Base-by-base conservation (phyloP, 148 eudicot genomes). In the Dysphania ambrosioides region DNA sequence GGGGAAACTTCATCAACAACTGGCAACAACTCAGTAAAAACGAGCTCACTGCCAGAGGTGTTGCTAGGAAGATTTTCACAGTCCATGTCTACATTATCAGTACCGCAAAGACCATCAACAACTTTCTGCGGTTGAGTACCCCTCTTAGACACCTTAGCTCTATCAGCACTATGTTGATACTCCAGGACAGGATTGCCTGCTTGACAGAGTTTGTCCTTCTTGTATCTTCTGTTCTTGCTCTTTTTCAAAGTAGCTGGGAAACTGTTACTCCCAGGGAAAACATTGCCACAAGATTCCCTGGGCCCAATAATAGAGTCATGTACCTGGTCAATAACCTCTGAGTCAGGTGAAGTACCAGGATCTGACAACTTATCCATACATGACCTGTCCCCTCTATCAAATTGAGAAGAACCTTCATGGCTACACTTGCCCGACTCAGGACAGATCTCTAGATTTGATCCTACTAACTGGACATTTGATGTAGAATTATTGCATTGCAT, bases 301-400 rank as follows among this genome's bases (percentile, higher is more conserved):
- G 74, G 81, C 65, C 53, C 72, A 62, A 80, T 65, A 65, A 78
- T 85, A 53, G 88, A 73, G 64, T 88, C 93, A 16, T 77, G 81
- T 78, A 81, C 81, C 57, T 82, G 79, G 78, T 93, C 90, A 72
- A 91, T 91, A 83, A 94, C 93, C 88, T 90, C 98, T 55, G 97
- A 95, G 82, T 95, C 97, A 79, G 98, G 98, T 74, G 98, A 95
- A 75, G 98, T 92, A 80, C 92, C 93, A 26, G 87, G 81, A 79
- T 92, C 95, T 66, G 79, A 66, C 66, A 73, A 82, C 72, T 83
- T 78, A 40, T 79, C 88, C 70, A 83, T 84, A 78, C 71, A 47
- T 29, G 85, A 75, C 41, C 66, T 71, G 65, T 71, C 81, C 44
- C 57, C 66, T 67, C 79, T 82, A 64, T 78, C 80, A 59, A 79